Conservation (phyloP, 805 yeast genomes). For the Suhomyces xylopsoci region DNA sequence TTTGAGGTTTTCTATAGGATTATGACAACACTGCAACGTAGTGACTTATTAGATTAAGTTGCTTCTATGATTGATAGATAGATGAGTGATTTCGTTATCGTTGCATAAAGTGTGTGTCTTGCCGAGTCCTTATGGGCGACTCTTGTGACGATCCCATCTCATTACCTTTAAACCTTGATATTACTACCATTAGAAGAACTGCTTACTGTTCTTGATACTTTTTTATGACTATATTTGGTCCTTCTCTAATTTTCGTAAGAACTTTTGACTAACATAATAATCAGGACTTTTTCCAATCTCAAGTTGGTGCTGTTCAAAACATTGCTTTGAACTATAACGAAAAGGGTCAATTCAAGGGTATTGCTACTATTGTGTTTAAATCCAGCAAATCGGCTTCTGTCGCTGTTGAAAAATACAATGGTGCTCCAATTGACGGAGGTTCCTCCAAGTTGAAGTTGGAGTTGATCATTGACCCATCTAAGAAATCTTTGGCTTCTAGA, state of each 20-base stretch:
- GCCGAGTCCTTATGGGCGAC: background rate
- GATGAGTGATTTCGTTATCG: background rate
- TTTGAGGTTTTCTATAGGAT: background rate
- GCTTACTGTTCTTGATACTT: background rate
- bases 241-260: slow-evolving; percentile 3
- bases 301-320: slow-evolving; percentile 79
- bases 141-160: background rate
- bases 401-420: slow-evolving; percentile 83
- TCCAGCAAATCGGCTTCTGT: slow-evolving; percentile 64
- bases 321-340: slow-evolving; percentile 77
- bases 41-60: slow-evolving; percentile 5
- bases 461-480: slow-evolving; percentile 80
- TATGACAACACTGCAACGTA: background rate
- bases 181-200: background rate
- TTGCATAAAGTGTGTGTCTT: background rate
- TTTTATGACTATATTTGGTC: background rate
- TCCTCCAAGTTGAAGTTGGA: slow-evolving; percentile 71
- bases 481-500: slow-evolving; percentile 72
- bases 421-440: slow-evolving; percentile 92
- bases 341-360: slow-evolving; percentile 87
- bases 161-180: background rate
- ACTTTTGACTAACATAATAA: slow-evolving; percentile 24
- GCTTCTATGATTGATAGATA: slow-evolving; percentile 2
- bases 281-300: slow-evolving; percentile 85
- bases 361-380: slow-evolving; percentile 81